Evolutionary conservation across 2,329 filamentous ascomycete species (phyloP).

Genomic region (Talaromyces sp.): DNA sequence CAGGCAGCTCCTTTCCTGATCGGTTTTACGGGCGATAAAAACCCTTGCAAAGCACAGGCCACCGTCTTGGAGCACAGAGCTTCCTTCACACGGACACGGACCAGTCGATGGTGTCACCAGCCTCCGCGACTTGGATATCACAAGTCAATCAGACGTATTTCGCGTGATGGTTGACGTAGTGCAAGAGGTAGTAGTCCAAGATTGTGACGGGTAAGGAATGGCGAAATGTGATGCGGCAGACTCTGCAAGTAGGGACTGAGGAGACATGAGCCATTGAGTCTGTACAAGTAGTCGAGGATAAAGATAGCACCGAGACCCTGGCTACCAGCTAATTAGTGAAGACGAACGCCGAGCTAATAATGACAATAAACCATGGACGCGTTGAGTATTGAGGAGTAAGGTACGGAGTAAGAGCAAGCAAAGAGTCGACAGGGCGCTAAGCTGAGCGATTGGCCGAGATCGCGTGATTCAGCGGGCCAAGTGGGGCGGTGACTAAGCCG

Average conservation of each 20-base stretch:
- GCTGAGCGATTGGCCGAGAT: background rate
- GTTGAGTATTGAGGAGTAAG: no score
- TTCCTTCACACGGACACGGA: background rate
- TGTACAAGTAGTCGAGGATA: background rate
- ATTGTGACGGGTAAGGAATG: background rate
- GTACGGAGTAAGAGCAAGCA: no score
- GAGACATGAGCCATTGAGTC: no score
- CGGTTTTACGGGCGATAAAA: background rate
- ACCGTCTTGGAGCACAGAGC: background rate
- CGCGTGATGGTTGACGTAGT: background rate
- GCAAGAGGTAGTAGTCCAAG: background rate
- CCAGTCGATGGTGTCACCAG: background rate
- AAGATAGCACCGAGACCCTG: background rate
- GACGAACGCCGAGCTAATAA: no score
- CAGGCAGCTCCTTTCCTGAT: background rate
- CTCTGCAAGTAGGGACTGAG: no score
- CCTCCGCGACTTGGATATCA: background rate
- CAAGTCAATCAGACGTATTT: background rate
- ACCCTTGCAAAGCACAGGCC: background rate
- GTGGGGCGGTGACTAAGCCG: background rate
- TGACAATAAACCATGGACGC: no score
- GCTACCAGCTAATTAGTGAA: no score
- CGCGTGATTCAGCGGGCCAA: background rate
- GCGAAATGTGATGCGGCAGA: background rate
- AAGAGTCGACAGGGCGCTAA: background rate